Evolutionary conservation across 768 basidiomycete genomes (phyloP).

Genomic region (Clitopilus hobsonii): DNA sequence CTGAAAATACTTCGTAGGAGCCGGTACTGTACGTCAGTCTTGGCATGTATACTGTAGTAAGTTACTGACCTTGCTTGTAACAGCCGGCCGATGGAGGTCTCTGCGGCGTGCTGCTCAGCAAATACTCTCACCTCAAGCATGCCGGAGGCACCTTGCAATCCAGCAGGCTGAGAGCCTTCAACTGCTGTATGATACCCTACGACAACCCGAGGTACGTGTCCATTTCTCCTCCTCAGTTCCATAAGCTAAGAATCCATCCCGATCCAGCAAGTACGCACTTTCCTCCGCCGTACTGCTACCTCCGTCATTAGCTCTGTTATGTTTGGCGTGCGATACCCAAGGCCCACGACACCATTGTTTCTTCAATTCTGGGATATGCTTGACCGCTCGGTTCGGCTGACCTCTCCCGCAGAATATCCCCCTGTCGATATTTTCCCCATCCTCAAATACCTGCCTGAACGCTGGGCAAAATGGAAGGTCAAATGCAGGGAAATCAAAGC

Average conservation of each 20-base stretch:
- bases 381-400: background rate
- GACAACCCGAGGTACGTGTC: background rate
- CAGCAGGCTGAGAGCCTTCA: background rate
- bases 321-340: background rate
- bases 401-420: background rate
- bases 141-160: background rate
- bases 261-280: background rate
- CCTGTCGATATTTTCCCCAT: slow-evolving; percentile 2
- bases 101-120: background rate
- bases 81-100: background rate
- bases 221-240: background rate
- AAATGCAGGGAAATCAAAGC: background rate
- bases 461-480: slow-evolving; percentile 13
- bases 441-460: slow-evolving; percentile 12
- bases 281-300: background rate
- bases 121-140: background rate
- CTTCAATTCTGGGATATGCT: background rate
- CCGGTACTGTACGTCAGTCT: background rate
- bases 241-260: background rate
- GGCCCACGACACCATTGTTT: background rate
- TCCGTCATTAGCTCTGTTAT: background rate
- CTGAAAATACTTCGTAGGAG: background rate
- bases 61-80: background rate
- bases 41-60: too few species aligned
- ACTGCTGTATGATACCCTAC: background rate